phyloP scores from a whole-genome alignment of 2,329 filamentous ascomycete genomes.

The Aureobasidium sp. region DNA sequence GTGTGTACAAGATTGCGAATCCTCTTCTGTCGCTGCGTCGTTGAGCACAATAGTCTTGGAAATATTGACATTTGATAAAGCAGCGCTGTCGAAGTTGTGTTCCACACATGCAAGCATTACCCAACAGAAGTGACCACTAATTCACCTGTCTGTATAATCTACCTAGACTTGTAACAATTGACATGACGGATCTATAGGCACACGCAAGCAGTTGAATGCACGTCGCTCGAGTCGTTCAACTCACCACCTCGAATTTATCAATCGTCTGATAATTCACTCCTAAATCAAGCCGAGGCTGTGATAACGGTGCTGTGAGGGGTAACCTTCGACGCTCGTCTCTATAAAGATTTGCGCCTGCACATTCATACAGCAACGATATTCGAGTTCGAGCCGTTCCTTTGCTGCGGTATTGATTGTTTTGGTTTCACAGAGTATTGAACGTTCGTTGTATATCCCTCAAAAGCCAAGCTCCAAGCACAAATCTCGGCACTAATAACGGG shows the following conservation, averaged over 20 bases:
- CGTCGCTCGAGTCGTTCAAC: neutral
- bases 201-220: neutral
- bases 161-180: neutral
- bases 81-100: neutral
- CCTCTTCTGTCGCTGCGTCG: neutral
- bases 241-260: neutral
- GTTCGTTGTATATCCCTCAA: slow-evolving; percentile 6
- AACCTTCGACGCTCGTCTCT: neutral
- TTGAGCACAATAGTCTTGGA: neutral
- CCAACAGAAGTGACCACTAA: neutral
- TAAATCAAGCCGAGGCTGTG: neutral
- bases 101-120: neutral
- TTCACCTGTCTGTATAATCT: neutral
- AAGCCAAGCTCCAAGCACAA: neutral
- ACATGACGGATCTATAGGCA: neutral
- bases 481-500: slow-evolving; percentile 3
- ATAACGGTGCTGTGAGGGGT: neutral
- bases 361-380: neutral
- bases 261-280: neutral
- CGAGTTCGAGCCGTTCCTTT: neutral
- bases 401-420: slow-evolving; percentile 11
- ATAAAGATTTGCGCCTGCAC: neutral
- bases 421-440: neutral
- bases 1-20: neutral
- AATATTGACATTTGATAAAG: neutral